Evolutionary conservation across 768 basidiomycete genomes (phyloP), one percentile per base, ranked within the genome.

Genomic region (Tulasnella sp.): DNA sequence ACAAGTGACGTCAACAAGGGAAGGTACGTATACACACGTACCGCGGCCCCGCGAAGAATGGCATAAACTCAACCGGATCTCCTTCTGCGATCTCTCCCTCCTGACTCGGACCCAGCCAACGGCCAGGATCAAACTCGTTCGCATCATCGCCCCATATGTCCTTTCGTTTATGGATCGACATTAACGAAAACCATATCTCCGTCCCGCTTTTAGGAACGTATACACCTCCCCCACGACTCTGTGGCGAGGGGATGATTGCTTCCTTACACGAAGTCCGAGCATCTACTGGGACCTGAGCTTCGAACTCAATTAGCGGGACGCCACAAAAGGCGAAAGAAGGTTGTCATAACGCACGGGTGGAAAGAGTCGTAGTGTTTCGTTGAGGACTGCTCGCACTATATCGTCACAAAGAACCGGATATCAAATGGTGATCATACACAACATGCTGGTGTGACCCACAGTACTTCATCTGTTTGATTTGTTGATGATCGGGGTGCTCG

Each of bases 351-450:
- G 9, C 29, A 49, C 67, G 9, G 69, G 67, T n/a, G 69, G 69
- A 59, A 67, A 70, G 12, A 70, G 62, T 4, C 69, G 59, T 23
- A 70, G 58, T 0, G 63, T 62, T 55, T 70, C 69, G 41, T 68
- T 66, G 49, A 69, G 64, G 57, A 67, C 66, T 2, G 66, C 65
- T 43, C 69, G 65, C 41, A 65, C 68, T 70, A 29, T 25, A n/a
- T n/a, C n/a, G n/a, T n/a, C n/a, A n/a, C 34, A 29, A 49, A 49
- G n/a, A 43, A 6, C 9, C 17, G 41, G n/a, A 27, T n/a, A 6
- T 49, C 17, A 31, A 12, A 17, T 27, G 17, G 34, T 17, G 6
- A n/a, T 46, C 14, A 46, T 25, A 25, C 17, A 7, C 6, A 49
- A 9, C n/a, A 29, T 27, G 23, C 8, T 42, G 31, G 50, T 53